Evolutionary conservation across 768 basidiomycete genomes (phyloP).

Genomic region (Pholiota conissans): DNA sequence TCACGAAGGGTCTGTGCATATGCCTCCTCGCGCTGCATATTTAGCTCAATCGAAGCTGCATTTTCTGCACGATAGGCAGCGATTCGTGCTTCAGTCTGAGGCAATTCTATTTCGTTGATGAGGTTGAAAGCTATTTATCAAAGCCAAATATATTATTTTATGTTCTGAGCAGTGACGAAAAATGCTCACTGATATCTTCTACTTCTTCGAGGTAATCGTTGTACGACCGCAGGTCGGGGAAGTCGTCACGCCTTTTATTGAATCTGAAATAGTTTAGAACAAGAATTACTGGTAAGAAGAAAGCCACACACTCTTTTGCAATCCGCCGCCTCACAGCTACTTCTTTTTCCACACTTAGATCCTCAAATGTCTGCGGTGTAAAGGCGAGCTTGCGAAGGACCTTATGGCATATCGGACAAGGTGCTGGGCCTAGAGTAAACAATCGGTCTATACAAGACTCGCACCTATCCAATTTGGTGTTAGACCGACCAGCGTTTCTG

Average conservation of each 20-base stretch:
- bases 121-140: constrained; percentile 81
- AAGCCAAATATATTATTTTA: constrained; percentile 5
- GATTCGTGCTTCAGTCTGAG: constrained; percentile 83
- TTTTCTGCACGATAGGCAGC: constrained; percentile 78
- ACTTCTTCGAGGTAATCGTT: constrained; percentile 97
- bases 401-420: constrained; percentile 91
- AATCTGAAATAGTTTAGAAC: constrained; percentile 54
- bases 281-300: not conserved
- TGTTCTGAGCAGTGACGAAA: constrained; percentile 2
- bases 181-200: constrained; percentile 70
- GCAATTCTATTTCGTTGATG: constrained; percentile 82
- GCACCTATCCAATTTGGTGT: constrained; percentile 59
- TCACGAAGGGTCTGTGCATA: constrained; percentile 71
- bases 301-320: constrained; percentile 73
- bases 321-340: constrained; percentile 86
- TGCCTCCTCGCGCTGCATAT: constrained; percentile 79
- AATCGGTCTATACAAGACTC: constrained; percentile 97
- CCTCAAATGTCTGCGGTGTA: constrained; percentile 92
- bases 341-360: constrained; percentile 91
- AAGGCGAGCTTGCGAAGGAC: constrained; percentile 92
- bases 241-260: constrained; percentile 93
- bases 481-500: too few species aligned
- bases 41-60: constrained; percentile 78
- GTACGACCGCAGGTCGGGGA: constrained; percentile 73
- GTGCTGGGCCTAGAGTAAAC: constrained; percentile 94